Percentiles rank a stretch among this genome's conserved stretches.
Conservation (phyloP, 306 rosid species). For the Quercus agrifolia region DNA sequence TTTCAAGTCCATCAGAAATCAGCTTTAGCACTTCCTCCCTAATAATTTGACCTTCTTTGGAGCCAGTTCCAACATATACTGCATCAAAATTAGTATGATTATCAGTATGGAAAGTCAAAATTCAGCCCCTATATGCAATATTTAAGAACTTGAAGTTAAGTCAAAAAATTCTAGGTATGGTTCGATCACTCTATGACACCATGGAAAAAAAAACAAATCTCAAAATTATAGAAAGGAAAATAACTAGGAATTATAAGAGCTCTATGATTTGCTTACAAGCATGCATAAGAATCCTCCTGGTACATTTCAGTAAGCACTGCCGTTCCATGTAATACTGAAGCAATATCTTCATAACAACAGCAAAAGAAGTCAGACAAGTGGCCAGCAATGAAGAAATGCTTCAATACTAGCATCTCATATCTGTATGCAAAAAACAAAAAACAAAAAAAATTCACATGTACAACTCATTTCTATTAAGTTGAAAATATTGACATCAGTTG, state of each 20-base stretch:
- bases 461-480: background rate
- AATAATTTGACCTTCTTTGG: slow-evolving; percentile 41
- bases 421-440: slow-evolving; percentile 1
- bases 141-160: slow-evolving; percentile 9
- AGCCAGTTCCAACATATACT: slow-evolving; percentile 63
- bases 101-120: slow-evolving; percentile 16
- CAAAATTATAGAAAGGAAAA: slow-evolving; percentile 1
- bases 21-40: slow-evolving; percentile 63
- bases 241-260: background rate
- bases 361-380: slow-evolving; percentile 9
- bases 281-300: slow-evolving; percentile 72
- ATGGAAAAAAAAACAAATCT: background rate
- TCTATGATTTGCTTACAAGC: slow-evolving; percentile 61
- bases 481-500: background rate
- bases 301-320: slow-evolving; percentile 91
- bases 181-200: background rate
- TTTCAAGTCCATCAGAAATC: slow-evolving; percentile 74
- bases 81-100: slow-evolving; percentile 33
- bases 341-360: slow-evolving; percentile 43
- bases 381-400: slow-evolving; percentile 3
- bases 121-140: slow-evolving; percentile 3
- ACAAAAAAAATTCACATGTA: background rate
- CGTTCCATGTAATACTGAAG: slow-evolving; percentile 85
- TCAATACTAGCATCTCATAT: background rate
- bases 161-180: background rate